Base-by-base conservation (phyloP, 495 filamentous ascomycete species). In the Xanthoparmelia taractica region DNA sequence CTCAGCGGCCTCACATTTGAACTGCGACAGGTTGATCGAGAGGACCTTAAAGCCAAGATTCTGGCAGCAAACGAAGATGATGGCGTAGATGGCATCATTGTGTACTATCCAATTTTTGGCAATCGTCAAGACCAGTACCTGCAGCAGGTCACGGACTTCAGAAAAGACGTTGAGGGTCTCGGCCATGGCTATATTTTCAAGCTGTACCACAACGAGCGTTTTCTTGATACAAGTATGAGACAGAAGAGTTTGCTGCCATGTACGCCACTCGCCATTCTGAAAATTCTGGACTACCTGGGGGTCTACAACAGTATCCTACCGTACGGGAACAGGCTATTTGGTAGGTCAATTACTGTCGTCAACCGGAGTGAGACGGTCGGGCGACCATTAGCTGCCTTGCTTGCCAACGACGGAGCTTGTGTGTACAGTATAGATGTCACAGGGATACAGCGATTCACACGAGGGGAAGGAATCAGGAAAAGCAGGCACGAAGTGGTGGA, bases 131-230 rank as follows among this genome's bases (percentile, higher is more conserved):
- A 98, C 73, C 85, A 86, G 69, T 96, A 97, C 74, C 84, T 98
- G 63, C 94, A 97, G 77, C 91, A 97, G 76, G 87, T 95, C n/a
- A 90, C 96, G 29, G 82, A 89, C 60, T 82, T 95, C 55, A 73
- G 78, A 72, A 98, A 98, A 76, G 94, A 98, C 67, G 94, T 98
- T 62, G 94, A 98, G 70, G 94, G 94, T 29, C 86, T 98, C 59
- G 92, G 86, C 68, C 93, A 97, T 73, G 86, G 82, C 63, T 94
- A 97, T 76, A 87, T 97, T 70, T 94, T 92, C 83, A 98, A 98
- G 81, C 96, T 98, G 91, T 98, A 97, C 79, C 88, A 97, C 79
- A 98, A 98, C 76, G 84, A 94, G 69, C 90, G 94, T 57, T 97
- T 91, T 78, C 80, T 98, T 40, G 94, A 98, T 77, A 84, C 85